A percentile compares a stretch with the other conserved stretches of the same genome.
Conservation (phyloP, 208 protist genomes). For the Leishmania tarentolae region DNA sequence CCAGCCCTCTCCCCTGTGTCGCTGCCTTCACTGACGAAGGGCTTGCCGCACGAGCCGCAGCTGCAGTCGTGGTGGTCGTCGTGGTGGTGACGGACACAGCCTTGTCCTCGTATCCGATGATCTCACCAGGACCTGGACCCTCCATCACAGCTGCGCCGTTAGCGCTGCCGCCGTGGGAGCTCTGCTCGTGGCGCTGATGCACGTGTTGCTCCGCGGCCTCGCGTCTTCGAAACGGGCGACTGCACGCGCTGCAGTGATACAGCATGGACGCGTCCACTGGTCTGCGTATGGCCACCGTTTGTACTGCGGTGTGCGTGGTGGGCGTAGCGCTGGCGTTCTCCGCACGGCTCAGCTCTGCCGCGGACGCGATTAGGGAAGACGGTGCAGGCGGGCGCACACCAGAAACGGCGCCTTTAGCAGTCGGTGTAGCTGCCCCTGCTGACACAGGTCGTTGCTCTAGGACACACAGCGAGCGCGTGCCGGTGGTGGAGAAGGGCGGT, state of each 20-base stretch:
- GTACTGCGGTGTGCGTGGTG: not conserved
- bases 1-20: not conserved
- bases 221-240: slow-evolving; percentile 47
- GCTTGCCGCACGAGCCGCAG: not conserved
- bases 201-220: slow-evolving; percentile 56
- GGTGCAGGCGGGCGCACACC: no score
- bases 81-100: not conserved
- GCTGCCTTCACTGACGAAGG: not conserved
- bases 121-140: slow-evolving; percentile 54
- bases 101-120: slow-evolving; percentile 42
- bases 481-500: slow-evolving; percentile 59
- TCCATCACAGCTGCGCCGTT: slow-evolving; percentile 34
- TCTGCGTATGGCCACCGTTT: slow-evolving; percentile 28
- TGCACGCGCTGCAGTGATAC: slow-evolving; percentile 70
- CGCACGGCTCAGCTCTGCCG: not conserved
- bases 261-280: slow-evolving; percentile 40
- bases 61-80: not conserved
- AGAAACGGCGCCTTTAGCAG: not conserved
- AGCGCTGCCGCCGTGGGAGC: not conserved
- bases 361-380: not conserved
- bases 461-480: slow-evolving; percentile 34
- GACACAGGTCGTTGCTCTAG: not conserved
- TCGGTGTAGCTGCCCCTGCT: not conserved
- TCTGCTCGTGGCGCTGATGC: slow-evolving; percentile 33
- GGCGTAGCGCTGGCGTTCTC: not conserved